Percentiles rank a stretch among this genome's conserved stretches.
Conservation (phyloP, 495 filamentous ascomycete genomes). For the Lasiosphaeria ovina region DNA sequence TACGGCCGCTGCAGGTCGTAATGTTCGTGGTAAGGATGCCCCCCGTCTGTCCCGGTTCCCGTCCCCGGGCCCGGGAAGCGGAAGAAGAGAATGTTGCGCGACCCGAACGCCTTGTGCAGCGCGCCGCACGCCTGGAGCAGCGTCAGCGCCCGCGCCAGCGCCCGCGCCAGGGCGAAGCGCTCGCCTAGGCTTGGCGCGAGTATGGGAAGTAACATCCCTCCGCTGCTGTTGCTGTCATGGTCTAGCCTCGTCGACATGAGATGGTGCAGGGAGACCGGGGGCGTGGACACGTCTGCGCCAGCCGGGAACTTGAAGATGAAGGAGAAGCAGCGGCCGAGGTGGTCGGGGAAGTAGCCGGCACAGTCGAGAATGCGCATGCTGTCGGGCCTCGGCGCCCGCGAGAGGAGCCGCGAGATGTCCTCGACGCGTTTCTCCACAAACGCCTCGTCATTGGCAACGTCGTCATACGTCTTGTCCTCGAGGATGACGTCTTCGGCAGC, state of each 20-base stretch:
- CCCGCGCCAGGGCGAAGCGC: background rate
- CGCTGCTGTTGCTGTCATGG: background rate
- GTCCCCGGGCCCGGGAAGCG: background rate
- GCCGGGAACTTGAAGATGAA: background rate
- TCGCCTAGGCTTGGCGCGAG: background rate
- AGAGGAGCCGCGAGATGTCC: background rate
- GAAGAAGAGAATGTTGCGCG: background rate
- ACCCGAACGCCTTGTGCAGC: background rate
- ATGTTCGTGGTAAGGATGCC: no score
- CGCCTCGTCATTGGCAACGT: background rate
- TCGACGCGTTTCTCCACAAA: background rate
- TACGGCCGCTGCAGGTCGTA: background rate
- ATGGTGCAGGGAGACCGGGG: background rate
- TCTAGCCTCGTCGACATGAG: background rate
- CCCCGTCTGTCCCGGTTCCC: background rate
- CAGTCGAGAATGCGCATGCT: background rate
- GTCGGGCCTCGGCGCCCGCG: background rate
- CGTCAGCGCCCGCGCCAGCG: background rate
- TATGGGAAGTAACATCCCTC: background rate
- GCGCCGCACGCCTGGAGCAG: background rate
- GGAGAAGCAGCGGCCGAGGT: background rate
- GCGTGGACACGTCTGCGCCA: background rate
- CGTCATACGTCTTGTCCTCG: background rate
- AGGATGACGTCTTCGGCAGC: background rate
- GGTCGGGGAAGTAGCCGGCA: background rate